Conservation (phyloP, 2,329 filamentous ascomycete species). For the Chaetomium globosum region DNA sequence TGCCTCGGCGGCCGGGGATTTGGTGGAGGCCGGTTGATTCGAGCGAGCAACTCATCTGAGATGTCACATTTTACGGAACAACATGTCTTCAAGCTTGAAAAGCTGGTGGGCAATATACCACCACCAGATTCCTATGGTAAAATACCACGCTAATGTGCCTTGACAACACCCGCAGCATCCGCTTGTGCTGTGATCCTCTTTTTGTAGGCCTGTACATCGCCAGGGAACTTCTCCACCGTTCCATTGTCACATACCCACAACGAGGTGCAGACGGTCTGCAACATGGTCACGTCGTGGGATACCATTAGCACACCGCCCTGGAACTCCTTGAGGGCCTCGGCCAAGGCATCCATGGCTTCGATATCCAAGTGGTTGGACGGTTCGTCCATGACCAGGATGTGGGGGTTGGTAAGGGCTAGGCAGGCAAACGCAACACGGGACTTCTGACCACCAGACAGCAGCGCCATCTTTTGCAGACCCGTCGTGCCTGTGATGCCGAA, state of each 20-base stretch:
- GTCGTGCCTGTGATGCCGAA: constrained; percentile 92
- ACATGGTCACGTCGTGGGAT: constrained; percentile 97
- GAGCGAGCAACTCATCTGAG: not conserved
- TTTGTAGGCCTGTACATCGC: constrained; percentile 96
- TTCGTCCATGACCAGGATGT: constrained; percentile 97
- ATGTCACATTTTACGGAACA: not conserved
- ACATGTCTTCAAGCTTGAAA: not conserved
- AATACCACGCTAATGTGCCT: constrained; percentile 53
- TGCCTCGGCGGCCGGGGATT: not conserved
- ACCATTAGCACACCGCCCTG: constrained; percentile 97
- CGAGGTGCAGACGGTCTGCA: constrained; percentile 92
- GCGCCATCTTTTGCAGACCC: constrained; percentile 90
- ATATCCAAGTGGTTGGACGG: constrained; percentile 99
- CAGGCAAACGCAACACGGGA: constrained; percentile 98
- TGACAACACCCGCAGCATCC: constrained; percentile 82
- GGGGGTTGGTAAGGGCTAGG: constrained; percentile 86
- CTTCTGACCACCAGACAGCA: constrained; percentile 96
- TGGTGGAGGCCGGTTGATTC: not conserved
- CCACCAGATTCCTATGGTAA: not conserved
- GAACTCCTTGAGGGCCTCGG: constrained; percentile 80
- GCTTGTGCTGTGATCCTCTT: constrained; percentile 91
- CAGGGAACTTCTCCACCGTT: constrained; percentile 92
- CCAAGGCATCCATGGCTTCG: constrained; percentile 96
- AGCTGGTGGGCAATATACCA: not conserved
- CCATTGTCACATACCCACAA: constrained; percentile 96